These are phyloP conservation scores for Trichoderma gamsii DNA, from an alignment of 495 filamentous ascomycete genomes.

Conservation along the genomic window DNA sequence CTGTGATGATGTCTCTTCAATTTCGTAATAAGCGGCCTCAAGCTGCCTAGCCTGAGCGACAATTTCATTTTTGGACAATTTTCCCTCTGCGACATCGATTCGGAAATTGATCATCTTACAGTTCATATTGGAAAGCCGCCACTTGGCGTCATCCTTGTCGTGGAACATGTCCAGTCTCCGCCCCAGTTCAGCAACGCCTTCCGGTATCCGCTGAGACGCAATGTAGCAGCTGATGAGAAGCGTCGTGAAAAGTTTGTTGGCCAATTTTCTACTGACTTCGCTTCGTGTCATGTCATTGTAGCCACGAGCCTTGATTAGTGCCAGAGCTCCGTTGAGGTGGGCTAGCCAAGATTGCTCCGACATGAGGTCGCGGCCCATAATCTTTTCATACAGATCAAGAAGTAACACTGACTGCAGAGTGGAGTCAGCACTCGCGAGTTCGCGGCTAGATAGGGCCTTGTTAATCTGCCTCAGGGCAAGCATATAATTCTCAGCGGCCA, in stretches of 20 bases:
- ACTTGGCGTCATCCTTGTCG: not conserved
- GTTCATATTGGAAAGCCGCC: not conserved
- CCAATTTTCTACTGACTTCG: slow-evolving; percentile 18
- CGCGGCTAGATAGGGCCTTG: slow-evolving; percentile 14
- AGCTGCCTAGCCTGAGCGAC: not conserved
- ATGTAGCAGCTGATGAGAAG: slow-evolving; percentile 25
- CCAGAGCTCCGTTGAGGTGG: slow-evolving; percentile 30
- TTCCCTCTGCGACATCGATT: not conserved
- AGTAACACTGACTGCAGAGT: slow-evolving; percentile 25
- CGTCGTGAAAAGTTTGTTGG: slow-evolving; percentile 24
- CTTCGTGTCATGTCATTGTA: slow-evolving; percentile 18
- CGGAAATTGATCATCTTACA: not conserved
- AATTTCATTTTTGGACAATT: not conserved
- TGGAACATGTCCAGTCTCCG: slow-evolving; percentile 17
- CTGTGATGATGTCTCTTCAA: slow-evolving; percentile 9
- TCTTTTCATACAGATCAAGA: slow-evolving; percentile 30
- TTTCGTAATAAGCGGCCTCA: not conserved
- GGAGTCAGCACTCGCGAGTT: slow-evolving; percentile 18
- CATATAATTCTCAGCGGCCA: slow-evolving; percentile 21
- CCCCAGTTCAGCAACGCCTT: slow-evolving; percentile 22
- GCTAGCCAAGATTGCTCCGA: slow-evolving; percentile 22
- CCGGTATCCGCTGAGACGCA: slow-evolving; percentile 20
- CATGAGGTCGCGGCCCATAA: slow-evolving; percentile 19
- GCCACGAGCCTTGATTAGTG: slow-evolving; percentile 26
- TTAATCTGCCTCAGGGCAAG: slow-evolving; percentile 22